These are phyloP conservation scores for Bryoglossum gracile DNA, from an alignment of 495 filamentous ascomycete genomes.

Conservation along the genomic window DNA sequence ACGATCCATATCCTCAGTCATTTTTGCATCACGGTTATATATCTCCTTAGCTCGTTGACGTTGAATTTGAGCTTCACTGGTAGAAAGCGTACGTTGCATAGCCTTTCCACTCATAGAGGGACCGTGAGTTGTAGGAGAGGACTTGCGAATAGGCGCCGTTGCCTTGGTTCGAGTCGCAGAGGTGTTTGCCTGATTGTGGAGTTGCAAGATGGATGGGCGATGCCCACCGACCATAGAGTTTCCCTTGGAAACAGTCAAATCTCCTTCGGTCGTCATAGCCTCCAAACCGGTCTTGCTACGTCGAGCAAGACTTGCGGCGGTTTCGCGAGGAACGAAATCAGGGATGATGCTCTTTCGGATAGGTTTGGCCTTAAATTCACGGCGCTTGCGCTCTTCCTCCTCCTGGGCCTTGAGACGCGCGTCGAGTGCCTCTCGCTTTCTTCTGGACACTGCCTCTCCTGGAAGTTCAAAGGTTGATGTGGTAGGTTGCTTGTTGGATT, in stretches of 20 bases:
- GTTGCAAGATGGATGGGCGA: conserved; percentile 11
- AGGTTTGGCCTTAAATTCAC: conserved; percentile 59
- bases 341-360: conserved; percentile 38
- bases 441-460: conserved; percentile 64
- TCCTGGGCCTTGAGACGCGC: conserved; percentile 53
- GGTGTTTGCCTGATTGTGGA: conserved; percentile 13
- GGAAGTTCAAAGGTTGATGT: conserved; percentile 62
- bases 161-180: conserved; percentile 21
- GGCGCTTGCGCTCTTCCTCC: conserved; percentile 48
- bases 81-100: conserved; percentile 37
- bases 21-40: conserved; percentile 48
- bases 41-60: conserved; percentile 52
- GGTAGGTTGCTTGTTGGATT: conserved; percentile 56
- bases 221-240: conserved; percentile 19
- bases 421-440: conserved; percentile 59
- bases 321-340: conserved; percentile 39
- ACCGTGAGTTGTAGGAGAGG: conserved; percentile 33
- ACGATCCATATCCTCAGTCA: conserved; percentile 40
- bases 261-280: conserved; percentile 1
- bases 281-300: conserved; percentile 24
- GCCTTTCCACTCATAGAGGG: conserved; percentile 31
- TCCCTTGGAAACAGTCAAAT: conserved; percentile 13
- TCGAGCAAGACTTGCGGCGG: conserved; percentile 50
- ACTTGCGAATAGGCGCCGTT: conserved; percentile 15
- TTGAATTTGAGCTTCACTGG: conserved; percentile 43